These are phyloP conservation scores for Catharanthus roseus DNA, from an alignment of 257 asterid species.

Conservation along the genomic window DNA sequence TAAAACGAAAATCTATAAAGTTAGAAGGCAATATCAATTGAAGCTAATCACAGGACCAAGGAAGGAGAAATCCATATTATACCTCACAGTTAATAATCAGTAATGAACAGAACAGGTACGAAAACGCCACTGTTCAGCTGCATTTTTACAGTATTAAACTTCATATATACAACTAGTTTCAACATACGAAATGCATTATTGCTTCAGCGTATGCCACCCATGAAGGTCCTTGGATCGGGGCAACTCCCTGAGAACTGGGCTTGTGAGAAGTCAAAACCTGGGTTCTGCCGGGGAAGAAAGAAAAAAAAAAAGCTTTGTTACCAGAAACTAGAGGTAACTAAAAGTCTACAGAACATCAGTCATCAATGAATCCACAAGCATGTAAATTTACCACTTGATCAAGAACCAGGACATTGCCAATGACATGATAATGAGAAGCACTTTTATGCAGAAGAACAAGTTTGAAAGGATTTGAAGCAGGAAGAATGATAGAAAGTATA, in stretches of 20 bases:
- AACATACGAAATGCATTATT: background rate
- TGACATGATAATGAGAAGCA: background rate
- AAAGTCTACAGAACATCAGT: background rate
- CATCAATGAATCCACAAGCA: background rate
- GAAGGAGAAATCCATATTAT: no score
- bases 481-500: no score
- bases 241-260: slow-evolving; percentile 73
- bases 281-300: no score
- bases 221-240: slow-evolving; percentile 79
- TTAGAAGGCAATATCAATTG: no score
- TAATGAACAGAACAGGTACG: no score
- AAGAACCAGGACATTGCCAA: background rate
- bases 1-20: no score
- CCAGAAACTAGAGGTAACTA: background rate
- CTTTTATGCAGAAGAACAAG: no score
- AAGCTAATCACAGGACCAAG: no score
- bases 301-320: slow-evolving; percentile 3
- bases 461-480: no score
- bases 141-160: slow-evolving; percentile 3
- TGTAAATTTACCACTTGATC: background rate
- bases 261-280: slow-evolving; percentile 83
- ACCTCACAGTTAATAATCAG: no score
- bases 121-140: background rate
- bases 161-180: background rate
- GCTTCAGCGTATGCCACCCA: slow-evolving; percentile 54